phyloP scores from a whole-genome alignment of 768 basidiomycete species.

The Phaffia tasmanica region DNA sequence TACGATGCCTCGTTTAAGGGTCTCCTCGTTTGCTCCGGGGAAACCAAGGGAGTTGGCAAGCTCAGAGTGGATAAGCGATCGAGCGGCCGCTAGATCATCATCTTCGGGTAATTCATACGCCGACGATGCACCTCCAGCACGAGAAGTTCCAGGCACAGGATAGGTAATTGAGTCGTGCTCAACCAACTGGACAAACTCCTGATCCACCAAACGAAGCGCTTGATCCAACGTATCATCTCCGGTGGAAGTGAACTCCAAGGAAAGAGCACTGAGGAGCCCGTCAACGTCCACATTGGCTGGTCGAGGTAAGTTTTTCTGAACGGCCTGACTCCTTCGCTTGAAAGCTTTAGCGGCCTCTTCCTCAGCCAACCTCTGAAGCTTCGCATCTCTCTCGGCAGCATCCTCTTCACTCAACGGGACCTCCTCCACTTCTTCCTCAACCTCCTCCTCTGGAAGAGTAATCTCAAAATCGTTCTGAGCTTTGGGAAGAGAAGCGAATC shows the following conservation, averaged over 20 bases:
- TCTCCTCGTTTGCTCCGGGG: conserved; percentile 65
- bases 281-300: conserved; percentile 70
- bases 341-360: conserved; percentile 67
- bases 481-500: conserved; percentile 72
- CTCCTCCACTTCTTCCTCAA: conserved; percentile 42
- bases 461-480: conserved; percentile 98
- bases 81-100: conserved; percentile 58
- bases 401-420: conserved; percentile 58
- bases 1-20: conserved; percentile 64
- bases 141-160: conserved; percentile 80
- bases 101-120: conserved; percentile 56
- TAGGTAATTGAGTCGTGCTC: conserved; percentile 77
- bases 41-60: conserved; percentile 71
- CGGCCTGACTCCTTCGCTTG: conserved; percentile 68
- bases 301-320: conserved; percentile 72
- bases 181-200: conserved; percentile 65
- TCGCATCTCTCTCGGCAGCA: conserved; percentile 80
- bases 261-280: conserved; percentile 51
- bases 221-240: conserved; percentile 39
- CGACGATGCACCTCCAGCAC: conserved; percentile 48
- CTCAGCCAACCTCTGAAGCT: conserved; percentile 52
- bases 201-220: conserved; percentile 57
- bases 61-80: conserved; percentile 61
- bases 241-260: conserved; percentile 31
- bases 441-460: conserved; percentile 78